phyloP scores from a whole-genome alignment of 1,139 yeast genomes.

The Geotrichum carabidarum region DNA sequence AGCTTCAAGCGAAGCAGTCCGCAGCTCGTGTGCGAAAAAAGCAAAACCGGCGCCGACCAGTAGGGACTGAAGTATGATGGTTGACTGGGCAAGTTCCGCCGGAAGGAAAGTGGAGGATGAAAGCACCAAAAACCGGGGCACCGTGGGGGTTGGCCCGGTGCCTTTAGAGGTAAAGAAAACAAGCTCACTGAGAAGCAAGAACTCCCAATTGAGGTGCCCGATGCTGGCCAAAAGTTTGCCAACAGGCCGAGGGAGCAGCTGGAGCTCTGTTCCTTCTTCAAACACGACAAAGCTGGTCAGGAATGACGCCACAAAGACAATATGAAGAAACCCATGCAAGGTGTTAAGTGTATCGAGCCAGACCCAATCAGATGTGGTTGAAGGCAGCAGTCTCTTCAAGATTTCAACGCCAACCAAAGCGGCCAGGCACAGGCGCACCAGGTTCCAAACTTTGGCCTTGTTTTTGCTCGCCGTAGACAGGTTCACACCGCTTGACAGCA shows the following conservation, averaged over 20 bases:
- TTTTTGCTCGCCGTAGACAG: background rate
- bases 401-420: background rate
- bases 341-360: background rate
- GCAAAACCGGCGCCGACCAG: background rate
- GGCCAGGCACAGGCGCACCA: background rate
- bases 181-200: background rate
- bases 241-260: background rate
- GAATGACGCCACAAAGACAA: background rate
- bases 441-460: background rate
- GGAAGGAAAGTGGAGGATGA: no score
- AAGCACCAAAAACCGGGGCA: background rate
- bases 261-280: background rate
- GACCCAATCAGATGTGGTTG: background rate
- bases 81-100: background rate
- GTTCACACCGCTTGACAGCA: constrained; percentile 1
- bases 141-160: background rate
- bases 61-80: background rate
- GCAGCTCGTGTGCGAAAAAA: background rate
- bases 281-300: background rate
- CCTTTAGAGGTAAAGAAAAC: constrained; percentile 1
- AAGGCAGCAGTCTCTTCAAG: background rate
- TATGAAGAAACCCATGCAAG: background rate
- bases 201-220: background rate
- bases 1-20: background rate
- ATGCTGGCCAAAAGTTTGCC: background rate